These are phyloP conservation scores for Trichosporon faecale DNA, from an alignment of 1,284 basidiomycete genomes.

Conservation along the genomic window DNA sequence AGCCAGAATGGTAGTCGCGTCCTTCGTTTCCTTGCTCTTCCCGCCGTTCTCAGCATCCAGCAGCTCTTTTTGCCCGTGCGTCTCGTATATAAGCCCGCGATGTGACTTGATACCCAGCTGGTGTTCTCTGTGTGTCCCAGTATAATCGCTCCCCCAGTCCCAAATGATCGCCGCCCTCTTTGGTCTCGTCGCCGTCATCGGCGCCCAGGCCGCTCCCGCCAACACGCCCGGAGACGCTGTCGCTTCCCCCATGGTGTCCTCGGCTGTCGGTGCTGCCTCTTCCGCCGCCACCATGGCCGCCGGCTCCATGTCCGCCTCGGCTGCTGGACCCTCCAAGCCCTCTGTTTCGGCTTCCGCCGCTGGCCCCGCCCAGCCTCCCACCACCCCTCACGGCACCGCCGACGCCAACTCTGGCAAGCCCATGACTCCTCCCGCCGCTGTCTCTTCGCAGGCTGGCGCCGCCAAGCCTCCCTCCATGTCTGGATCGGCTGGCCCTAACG, in stretches of 20 bases:
- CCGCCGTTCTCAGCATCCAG: background rate
- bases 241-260: background rate
- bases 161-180: background rate
- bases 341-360: background rate
- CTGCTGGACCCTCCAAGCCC: background rate
- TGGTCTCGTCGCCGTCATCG: background rate
- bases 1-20: background rate
- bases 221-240: background rate
- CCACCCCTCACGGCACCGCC: background rate
- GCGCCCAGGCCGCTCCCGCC: slow-evolving; percentile 1
- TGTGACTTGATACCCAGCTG: background rate
- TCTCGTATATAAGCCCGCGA: background rate
- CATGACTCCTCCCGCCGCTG: too few relatives aligned
- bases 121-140: background rate
- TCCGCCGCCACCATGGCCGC: background rate
- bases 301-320: background rate
- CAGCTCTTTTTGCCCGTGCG: background rate
- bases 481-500: too few relatives aligned
- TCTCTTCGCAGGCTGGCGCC: too few relatives aligned
- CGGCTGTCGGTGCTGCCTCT: background rate
- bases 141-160: background rate
- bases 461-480: too few relatives aligned
- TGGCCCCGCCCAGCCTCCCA: background rate
- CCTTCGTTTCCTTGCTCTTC: background rate
- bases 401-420: background rate